Base-by-base conservation (phyloP, 176 grass and related monocot species). In the Melocanna baccifera region DNA sequence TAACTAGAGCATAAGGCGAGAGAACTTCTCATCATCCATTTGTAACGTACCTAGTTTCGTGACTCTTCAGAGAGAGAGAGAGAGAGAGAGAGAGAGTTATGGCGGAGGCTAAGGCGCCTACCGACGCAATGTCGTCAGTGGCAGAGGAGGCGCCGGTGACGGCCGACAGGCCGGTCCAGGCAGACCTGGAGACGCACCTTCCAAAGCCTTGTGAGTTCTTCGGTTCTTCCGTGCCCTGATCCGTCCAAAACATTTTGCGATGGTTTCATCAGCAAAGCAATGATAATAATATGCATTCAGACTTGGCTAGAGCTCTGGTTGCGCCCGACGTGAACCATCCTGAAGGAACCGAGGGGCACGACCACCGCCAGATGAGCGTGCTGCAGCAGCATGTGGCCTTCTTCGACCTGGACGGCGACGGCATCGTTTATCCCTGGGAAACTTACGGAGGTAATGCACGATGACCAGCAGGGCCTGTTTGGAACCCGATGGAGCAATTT, bases 371-470 rank as follows among this genome's bases (percentile, higher is more conserved):
- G 26, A 87, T 90, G 84, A 97, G 91, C 39, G 92, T 94, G 53
- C 62, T 94, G 25, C 95, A 97, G 90, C 91, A 97, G 73, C 92
- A 97, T 52, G 95, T 94, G 15, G 71, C 92, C 34, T 97, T 94
- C 88, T 97, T 97, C 67, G 95, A 97, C 85, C 84, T 82, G 0
- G 71, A 97, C 30, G 87, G 85, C 56, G 64, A 97, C 47, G 90
- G 95, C 20, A 81, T 97, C 66, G 90, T 97, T 29, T 94, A 94
- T 83, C 95, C 95, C 3, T 85, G 90, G 95, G 95, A 94, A 74
- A 97, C 92, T 12, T 97, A 93, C 72, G 46, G 56, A 36, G 95
- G 95, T 47, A 47, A 48, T 1, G 32, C 39, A n/a, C 4, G n/a
- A 25, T 23, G 4, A 22, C 36, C 7, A 8, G 6, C 1, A 13